Conservation (phyloP, 495 filamentous ascomycete species). For the Penicillium ochrochloron region DNA sequence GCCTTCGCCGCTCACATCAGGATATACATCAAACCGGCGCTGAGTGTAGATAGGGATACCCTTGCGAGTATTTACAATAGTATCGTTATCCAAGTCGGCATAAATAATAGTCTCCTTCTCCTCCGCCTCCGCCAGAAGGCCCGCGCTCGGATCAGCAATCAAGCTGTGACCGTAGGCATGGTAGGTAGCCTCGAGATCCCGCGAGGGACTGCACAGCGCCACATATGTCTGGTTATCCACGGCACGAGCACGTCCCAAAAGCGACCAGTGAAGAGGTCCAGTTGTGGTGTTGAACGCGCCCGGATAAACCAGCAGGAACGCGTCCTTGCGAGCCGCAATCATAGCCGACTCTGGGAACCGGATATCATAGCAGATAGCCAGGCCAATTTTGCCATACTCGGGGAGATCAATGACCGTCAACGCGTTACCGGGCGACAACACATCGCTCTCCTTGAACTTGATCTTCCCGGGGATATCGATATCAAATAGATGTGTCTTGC, state of each 20-base stretch:
- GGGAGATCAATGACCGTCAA: constrained; percentile 82
- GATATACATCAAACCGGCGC: constrained; percentile 94
- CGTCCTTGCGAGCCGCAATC: constrained; percentile 81
- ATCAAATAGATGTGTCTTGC: constrained; percentile 98
- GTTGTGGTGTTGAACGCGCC: constrained; percentile 96
- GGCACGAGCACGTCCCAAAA: constrained; percentile 81
- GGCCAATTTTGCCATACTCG: constrained; percentile 80
- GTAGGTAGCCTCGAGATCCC: constrained; percentile 78
- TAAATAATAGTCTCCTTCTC: constrained; percentile 77
- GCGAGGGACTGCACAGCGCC: constrained; percentile 86
- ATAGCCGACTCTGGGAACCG: constrained; percentile 94
- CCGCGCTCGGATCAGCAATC: constrained; percentile 87
- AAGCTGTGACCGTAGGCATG: constrained; percentile 91
- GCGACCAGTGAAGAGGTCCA: constrained; percentile 86
- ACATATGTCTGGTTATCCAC: constrained; percentile 97
- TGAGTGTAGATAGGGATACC: constrained; percentile 85
- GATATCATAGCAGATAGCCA: constrained; percentile 97
- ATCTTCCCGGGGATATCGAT: constrained; percentile 97
- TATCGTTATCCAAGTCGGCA: constrained; percentile 71
- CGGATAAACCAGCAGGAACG: constrained; percentile 87
- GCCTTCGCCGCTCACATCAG: constrained; percentile 68
- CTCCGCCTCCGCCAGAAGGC: constrained; percentile 72
- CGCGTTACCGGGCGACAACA: constrained; percentile 80
- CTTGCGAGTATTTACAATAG: constrained; percentile 77
- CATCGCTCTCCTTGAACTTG: constrained; percentile 86